Conservation (phyloP, 768 basidiomycete genomes). For the Multifurca ochricompacta region DNA sequence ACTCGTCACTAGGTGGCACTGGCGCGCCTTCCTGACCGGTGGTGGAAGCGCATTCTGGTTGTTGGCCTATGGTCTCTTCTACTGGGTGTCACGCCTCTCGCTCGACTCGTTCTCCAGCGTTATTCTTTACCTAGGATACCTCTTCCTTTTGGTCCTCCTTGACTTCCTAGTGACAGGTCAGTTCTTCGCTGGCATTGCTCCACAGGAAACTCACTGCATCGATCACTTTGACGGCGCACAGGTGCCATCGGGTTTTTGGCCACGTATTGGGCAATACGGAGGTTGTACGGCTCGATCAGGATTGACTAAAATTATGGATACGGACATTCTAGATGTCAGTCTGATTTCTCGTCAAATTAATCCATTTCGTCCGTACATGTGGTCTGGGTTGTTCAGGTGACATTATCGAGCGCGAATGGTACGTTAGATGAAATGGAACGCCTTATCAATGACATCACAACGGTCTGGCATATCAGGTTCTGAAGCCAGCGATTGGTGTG, state of each 20-base stretch:
- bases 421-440: not conserved
- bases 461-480: not conserved
- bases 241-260: constrained; percentile 90
- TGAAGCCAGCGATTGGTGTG: not conserved
- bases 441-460: not conserved
- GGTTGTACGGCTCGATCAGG: constrained; percentile 74
- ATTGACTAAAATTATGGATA: constrained; percentile 42
- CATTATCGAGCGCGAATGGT: not conserved
- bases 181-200: constrained; percentile 21
- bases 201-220: not conserved
- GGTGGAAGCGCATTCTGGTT: constrained; percentile 93
- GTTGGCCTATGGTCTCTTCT: constrained; percentile 79
- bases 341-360: not conserved
- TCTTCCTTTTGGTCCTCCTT: constrained; percentile 72
- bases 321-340: not conserved
- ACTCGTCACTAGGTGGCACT: constrained; percentile 69
- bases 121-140: constrained; percentile 84
- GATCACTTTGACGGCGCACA: constrained; percentile 24
- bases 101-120: constrained; percentile 76
- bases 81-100: constrained; percentile 81
- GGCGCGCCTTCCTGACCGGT: constrained; percentile 88
- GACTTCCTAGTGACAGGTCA: constrained; percentile 84
- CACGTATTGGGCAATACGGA: constrained; percentile 83
- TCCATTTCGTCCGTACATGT: not conserved
- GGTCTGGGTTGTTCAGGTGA: not conserved